Evolutionary conservation across 257 asterid species (phyloP).

Genomic region (Galeopsis tetrahit): DNA sequence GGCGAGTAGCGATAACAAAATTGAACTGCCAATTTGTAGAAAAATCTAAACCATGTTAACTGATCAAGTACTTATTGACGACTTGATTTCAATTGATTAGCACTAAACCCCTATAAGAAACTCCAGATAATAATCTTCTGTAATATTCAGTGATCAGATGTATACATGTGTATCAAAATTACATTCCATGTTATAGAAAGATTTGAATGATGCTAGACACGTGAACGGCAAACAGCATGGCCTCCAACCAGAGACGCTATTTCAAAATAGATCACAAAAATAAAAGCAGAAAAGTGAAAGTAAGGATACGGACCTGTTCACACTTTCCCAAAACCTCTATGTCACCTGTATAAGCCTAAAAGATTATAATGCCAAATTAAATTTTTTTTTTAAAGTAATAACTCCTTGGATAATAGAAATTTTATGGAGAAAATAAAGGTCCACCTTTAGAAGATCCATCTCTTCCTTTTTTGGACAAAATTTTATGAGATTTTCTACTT

Average conservation of each 20-base stretch:
- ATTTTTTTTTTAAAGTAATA: constrained; percentile 4
- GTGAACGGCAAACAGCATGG: constrained; percentile 11
- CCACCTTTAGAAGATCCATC: constrained; percentile 96
- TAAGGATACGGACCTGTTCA: constrained; percentile 71
- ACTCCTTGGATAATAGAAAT: constrained; percentile 15
- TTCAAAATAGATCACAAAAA: neutral
- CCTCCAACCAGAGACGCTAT: neutral
- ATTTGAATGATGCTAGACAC: neutral
- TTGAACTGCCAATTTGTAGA: constrained; percentile 8
- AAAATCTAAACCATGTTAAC: neutral
- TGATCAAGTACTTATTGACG: neutral
- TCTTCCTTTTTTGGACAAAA: constrained; percentile 97
- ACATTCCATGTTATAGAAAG: constrained; percentile 8
- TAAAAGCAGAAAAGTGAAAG: constrained; percentile 22
- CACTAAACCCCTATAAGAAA: neutral
- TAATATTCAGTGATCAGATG: neutral
- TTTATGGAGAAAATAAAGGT: constrained; percentile 23
- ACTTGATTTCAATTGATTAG: neutral
- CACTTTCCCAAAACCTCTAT: constrained; percentile 85
- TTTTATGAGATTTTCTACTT: constrained; percentile 95
- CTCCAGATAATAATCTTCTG: neutral
- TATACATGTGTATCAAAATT: neutral
- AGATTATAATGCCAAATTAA: constrained; percentile 37
- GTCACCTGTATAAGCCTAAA: constrained; percentile 83
- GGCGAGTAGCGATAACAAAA: neutral